A percentile compares a stretch with the other conserved stretches of the same genome.
phyloP scores from a whole-genome alignment of 2,329 filamentous ascomycete species.

The Coniochaeta hoffmannii region DNA sequence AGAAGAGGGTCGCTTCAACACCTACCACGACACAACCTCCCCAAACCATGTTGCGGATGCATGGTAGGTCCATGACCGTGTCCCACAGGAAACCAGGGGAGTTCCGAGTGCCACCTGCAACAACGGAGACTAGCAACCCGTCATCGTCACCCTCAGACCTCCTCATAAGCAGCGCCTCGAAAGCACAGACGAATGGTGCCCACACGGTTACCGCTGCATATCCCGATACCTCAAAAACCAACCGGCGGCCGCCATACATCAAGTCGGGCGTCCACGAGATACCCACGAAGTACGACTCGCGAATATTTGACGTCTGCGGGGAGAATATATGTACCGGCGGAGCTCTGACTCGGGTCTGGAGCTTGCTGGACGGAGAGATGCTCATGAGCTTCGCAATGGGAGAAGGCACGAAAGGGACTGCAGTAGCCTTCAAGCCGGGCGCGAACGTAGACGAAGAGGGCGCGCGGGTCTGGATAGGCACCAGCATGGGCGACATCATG shows the following conservation, averaged over 20 bases:
- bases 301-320: slow-evolving; percentile 81
- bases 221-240: slow-evolving; percentile 77
- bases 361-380: slow-evolving; percentile 70
- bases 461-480: slow-evolving; percentile 79
- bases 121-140: slow-evolving; percentile 6
- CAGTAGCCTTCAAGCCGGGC: slow-evolving; percentile 80
- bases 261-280: slow-evolving; percentile 70
- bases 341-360: slow-evolving; percentile 84
- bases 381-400: slow-evolving; percentile 76
- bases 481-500: slow-evolving; percentile 77
- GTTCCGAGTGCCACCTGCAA: slow-evolving; percentile 21
- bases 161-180: slow-evolving; percentile 23
- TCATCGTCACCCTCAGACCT: slow-evolving; percentile 14
- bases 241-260: slow-evolving; percentile 72
- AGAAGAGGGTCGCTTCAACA: slow-evolving; percentile 38
- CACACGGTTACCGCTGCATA: slow-evolving; percentile 49
- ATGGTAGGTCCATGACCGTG: slow-evolving; percentile 43
- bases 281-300: slow-evolving; percentile 76
- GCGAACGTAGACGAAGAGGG: slow-evolving; percentile 74
- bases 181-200: slow-evolving; percentile 28
- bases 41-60: slow-evolving; percentile 29
- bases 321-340: slow-evolving; percentile 82
- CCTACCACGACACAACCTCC: slow-evolving; percentile 34
- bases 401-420: slow-evolving; percentile 75
- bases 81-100: slow-evolving; percentile 30